Evolutionary conservation across 208 protist genomes (phyloP), one percentile per base, ranked within the genome.

Genomic region (Trypanosoma lewisi): DNA sequence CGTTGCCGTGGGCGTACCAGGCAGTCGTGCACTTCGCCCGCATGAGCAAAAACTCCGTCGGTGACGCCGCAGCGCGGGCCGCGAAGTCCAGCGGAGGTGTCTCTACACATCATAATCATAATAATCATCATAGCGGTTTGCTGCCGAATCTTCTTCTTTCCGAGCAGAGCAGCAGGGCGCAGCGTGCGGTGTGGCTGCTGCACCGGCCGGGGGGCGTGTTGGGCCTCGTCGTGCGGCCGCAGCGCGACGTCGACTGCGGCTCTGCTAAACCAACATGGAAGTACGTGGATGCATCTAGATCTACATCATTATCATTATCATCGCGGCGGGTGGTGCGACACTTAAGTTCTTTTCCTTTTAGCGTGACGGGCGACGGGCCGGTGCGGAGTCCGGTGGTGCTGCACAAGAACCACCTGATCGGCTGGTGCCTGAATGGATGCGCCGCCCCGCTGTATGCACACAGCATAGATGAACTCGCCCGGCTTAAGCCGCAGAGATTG

Each of bases 341-440:
- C 41, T 19, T 72, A 31, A 34, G 44, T 0, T 72, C 58, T 31
- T 58, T 59, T 52, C 58, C 59, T 17, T 72, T 72, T 58, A 57
- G 44, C 47, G 33, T 53, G 50, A 33, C 51, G 34, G 67, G 58
- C 11, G 25, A 12, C 3, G 37, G 23, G 49, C 39, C 34, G 37
- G 0, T 14, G 31, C 25, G 45, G 8, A 11, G 5, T 21, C 78
- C 51, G 44, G 49, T 93, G 25, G 51, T 93, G 16, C 50, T 93
- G 6, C 87, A 93, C 67, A 75, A 72, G 19, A 93, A 90, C 57
- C 87, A 88, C 61, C 60, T 89, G 7, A 75, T 93, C 34, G 85
- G 75, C 1, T 91, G 76, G 66, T 65, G 75, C 42, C 75, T 91
- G 17, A 63, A 70, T 47, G 74, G 59, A 16, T 17, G 12, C 27